phyloP scores from a whole-genome alignment of 2,329 filamentous ascomycete species.

The Penicillium sclerotigenum region DNA sequence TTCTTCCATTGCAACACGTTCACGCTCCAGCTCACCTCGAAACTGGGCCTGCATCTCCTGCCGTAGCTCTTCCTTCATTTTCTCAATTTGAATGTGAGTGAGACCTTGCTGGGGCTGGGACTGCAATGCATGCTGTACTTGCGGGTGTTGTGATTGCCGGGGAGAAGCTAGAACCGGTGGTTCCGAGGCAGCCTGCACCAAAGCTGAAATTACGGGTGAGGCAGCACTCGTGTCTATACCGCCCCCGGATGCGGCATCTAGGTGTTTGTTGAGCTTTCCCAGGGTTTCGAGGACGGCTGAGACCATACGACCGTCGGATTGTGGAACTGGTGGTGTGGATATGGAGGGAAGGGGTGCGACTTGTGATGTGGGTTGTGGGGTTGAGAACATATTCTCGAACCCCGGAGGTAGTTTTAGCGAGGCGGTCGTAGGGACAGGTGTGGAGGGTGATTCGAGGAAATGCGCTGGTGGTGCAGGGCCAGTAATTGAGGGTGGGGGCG shows the following conservation, averaged over 20 bases:
- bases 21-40: slow-evolving; percentile 32
- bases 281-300: slow-evolving; percentile 37
- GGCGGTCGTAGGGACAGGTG: not conserved
- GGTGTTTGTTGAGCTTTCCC: slow-evolving; percentile 37
- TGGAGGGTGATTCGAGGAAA: slow-evolving; percentile 8
- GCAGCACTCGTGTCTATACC: slow-evolving; percentile 6
- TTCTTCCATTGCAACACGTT: slow-evolving; percentile 34
- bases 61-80: slow-evolving; percentile 34
- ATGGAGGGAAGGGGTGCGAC: not conserved
- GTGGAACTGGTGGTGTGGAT: slow-evolving; percentile 12
- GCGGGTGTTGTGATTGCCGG: not conserved
- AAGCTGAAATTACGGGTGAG: slow-evolving; percentile 25
- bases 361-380: slow-evolving; percentile 10
- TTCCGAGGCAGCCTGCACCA: slow-evolving; percentile 19
- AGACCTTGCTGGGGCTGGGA: not conserved
- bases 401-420: slow-evolving; percentile 34
- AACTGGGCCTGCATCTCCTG: slow-evolving; percentile 35
- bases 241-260: slow-evolving; percentile 26
- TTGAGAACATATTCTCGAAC: slow-evolving; percentile 41
- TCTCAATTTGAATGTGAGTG: slow-evolving; percentile 15
- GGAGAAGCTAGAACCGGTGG: not conserved
- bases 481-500: slow-evolving; percentile 2
- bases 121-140: not conserved
- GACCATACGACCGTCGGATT: slow-evolving; percentile 28
- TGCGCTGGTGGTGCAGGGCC: slow-evolving; percentile 1